Evolutionary conservation across 345 rosid species (phyloP), one percentile per base, ranked within the genome.

Genomic region (Melaleuca quinquenervia): DNA sequence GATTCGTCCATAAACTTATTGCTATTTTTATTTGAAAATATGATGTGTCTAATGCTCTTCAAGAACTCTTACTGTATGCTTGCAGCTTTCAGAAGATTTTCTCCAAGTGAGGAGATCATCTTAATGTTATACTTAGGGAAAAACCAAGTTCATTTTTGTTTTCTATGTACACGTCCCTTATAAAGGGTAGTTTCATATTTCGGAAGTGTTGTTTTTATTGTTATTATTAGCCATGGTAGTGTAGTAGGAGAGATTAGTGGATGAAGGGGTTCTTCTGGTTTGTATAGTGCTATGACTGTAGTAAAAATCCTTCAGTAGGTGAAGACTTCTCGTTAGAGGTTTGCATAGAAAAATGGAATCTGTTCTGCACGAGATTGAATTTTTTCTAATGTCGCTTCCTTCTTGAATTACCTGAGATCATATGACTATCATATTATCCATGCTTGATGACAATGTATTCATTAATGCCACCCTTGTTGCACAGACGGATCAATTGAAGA

Each of bases 401-500:
- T 55, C 60, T 70, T 20, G 48, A 36, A 70, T 70, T 70, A 70
- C 80, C 80, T 70, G 80, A 70, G 48, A 36, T 70, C 80, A 70
- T 36, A 70, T 18, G 48, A 36, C 80, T 32, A 70, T 36, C 21
- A 24, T 70, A 70, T 32, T 48, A 36, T 70, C 26, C 7, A 70
- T 70, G 14, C 80, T 70, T 70, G 80, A 70, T 32, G 48, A 70
- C 48, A 36, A 70, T 18, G 24, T 70, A 18, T 70, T 36, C 48
- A 70, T 36, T 70, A 83, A 86, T 51, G 86, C 86, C 82, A 13
- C 76, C 45, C 88, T 89, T 88, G 89, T 94, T 83, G 45, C 48
- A 44, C 84, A 83, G 84, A 51, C 62, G 62, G 84, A 83, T 55
- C 89, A 90, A 88, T 92, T 91, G 84, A 98, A 90, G 93, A 98